Conservation (phyloP, 1,139 yeast species). For the Kodamaea alishanica region DNA sequence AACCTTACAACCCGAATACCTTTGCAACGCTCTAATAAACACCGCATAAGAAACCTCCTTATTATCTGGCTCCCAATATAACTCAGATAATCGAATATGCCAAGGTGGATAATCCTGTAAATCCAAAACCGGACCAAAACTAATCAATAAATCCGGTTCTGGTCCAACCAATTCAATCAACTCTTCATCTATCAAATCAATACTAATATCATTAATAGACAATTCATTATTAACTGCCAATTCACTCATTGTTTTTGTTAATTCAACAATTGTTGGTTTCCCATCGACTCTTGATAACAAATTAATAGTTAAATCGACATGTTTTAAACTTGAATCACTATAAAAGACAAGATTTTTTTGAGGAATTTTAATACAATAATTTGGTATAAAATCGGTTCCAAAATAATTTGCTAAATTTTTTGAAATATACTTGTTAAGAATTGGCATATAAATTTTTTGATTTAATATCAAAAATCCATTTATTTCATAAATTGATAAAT, state of each 20-base stretch:
- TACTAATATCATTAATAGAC: slow-evolving; percentile 63
- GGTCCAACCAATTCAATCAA: slow-evolving; percentile 71
- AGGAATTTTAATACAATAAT: slow-evolving; percentile 57
- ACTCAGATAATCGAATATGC: slow-evolving; percentile 88
- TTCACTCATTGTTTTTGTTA: slow-evolving; percentile 83
- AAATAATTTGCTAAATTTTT: slow-evolving; percentile 67
- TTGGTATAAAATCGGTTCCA: slow-evolving; percentile 68
- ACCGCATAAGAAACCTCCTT: slow-evolving; percentile 78
- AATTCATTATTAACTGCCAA: slow-evolving; percentile 63
- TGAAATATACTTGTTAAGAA: slow-evolving; percentile 56
- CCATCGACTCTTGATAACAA: slow-evolving; percentile 80
- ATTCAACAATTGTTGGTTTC: slow-evolving; percentile 80
- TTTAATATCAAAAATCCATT: slow-evolving; percentile 59
- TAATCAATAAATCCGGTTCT: slow-evolving; percentile 84
- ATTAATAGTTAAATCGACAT: slow-evolving; percentile 57
- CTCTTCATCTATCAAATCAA: slow-evolving; percentile 72
- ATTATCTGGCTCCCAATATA: slow-evolving; percentile 87
- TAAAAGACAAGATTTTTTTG: slow-evolving; percentile 51
- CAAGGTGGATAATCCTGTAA: slow-evolving; percentile 97
- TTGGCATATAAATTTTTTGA: slow-evolving; percentile 37
- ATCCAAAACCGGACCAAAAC: slow-evolving; percentile 83
- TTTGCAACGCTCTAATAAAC: slow-evolving; percentile 77
- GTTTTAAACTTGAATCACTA: slow-evolving; percentile 23
- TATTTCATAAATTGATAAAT: slow-evolving; percentile 73
- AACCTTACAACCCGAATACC: slow-evolving; percentile 74